These are phyloP conservation scores for Cordyceps pruinosa DNA, from an alignment of 2,329 filamentous ascomycete genomes.

Conservation along the genomic window DNA sequence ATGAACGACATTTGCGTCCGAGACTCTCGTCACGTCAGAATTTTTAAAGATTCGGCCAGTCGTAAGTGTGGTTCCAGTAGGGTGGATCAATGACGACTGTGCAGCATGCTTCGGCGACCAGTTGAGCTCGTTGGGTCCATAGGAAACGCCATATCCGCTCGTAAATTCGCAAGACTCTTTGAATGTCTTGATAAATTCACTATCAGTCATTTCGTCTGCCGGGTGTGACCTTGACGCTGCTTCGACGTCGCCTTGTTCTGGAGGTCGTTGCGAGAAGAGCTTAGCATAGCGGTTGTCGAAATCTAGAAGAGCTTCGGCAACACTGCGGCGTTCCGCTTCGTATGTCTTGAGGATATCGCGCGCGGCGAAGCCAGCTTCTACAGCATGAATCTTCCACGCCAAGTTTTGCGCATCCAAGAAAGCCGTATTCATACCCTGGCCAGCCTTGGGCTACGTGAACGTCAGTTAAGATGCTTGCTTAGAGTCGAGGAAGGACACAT, in stretches of 20 bases:
- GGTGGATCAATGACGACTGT: slow-evolving; percentile 62
- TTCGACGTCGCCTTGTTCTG: slow-evolving; percentile 65
- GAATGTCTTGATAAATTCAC: slow-evolving; percentile 82
- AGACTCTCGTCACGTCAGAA: slow-evolving; percentile 75
- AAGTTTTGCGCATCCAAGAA: slow-evolving; percentile 81
- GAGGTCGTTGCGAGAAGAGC: slow-evolving; percentile 74
- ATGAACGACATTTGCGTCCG: slow-evolving; percentile 83
- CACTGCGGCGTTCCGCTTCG: slow-evolving; percentile 74
- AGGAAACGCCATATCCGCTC: slow-evolving; percentile 83
- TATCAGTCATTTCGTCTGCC: slow-evolving; percentile 38
- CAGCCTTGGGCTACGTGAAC: slow-evolving; percentile 58
- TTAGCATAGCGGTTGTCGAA: slow-evolving; percentile 89
- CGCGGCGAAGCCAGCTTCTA: slow-evolving; percentile 73
- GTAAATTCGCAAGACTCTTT: slow-evolving; percentile 90
- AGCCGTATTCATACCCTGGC: slow-evolving; percentile 74
- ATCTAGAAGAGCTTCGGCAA: slow-evolving; percentile 75
- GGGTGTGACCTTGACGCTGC: slow-evolving; percentile 45
- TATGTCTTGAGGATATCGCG: slow-evolving; percentile 76
- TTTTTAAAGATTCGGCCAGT: slow-evolving; percentile 72
- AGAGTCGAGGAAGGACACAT: slow-evolving; percentile 42
- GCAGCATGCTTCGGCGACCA: slow-evolving; percentile 70
- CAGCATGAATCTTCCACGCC: slow-evolving; percentile 92
- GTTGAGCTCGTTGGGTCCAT: slow-evolving; percentile 75
- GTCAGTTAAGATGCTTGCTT: slow-evolving; percentile 32
- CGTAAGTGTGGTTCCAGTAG: slow-evolving; percentile 56